A percentile compares a stretch with the other conserved stretches of the same genome.
Conservation (phyloP, 192 early-diverging fungal genomes). For the Entophlyctis helioformis region DNA sequence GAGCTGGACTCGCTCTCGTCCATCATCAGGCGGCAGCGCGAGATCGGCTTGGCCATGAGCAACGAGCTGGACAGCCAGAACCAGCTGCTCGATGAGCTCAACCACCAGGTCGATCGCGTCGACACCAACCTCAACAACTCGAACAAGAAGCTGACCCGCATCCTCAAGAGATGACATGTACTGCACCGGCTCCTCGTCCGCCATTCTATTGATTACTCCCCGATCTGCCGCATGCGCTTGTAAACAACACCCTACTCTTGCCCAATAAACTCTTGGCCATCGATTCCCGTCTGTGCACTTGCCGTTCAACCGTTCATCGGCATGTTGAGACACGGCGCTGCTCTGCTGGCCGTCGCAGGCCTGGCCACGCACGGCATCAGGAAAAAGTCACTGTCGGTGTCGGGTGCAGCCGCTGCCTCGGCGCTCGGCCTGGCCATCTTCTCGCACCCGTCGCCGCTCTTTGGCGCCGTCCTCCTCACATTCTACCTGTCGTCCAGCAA, state of each 20-base stretch:
- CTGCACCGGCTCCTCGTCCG: too few relatives aligned
- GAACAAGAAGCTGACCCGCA: slow-evolving; percentile 65
- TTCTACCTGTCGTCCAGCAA: slow-evolving; percentile 61
- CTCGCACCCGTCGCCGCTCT: slow-evolving; percentile 46
- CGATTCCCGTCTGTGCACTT: too few relatives aligned
- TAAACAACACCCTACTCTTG: too few relatives aligned
- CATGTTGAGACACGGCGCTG: too few relatives aligned
- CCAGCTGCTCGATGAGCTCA: slow-evolving; percentile 73
- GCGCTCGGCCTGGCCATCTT: slow-evolving; percentile 66
- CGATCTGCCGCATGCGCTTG: too few relatives aligned
- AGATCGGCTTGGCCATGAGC: slow-evolving; percentile 77
- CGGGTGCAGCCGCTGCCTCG: slow-evolving; percentile 61
- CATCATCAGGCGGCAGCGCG: slow-evolving; percentile 69
- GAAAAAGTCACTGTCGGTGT: slow-evolving; percentile 57
- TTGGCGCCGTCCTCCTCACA: slow-evolving; percentile 51
- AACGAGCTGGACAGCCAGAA: slow-evolving; percentile 89
- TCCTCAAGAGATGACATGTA: slow-evolving; percentile 20
- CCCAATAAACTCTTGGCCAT: too few relatives aligned
- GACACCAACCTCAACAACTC: slow-evolving; percentile 60
- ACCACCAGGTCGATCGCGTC: slow-evolving; percentile 66
- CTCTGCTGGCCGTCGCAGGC: slow-evolving; percentile 33
- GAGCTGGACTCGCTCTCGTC: slow-evolving; percentile 61
- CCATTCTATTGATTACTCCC: too few relatives aligned
- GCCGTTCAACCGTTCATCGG: too few relatives aligned
- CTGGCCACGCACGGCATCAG: slow-evolving; percentile 44